Evolutionary conservation across 371 early-diverging fungal genomes (phyloP).

Genomic region (Rhizomucor miehei): DNA sequence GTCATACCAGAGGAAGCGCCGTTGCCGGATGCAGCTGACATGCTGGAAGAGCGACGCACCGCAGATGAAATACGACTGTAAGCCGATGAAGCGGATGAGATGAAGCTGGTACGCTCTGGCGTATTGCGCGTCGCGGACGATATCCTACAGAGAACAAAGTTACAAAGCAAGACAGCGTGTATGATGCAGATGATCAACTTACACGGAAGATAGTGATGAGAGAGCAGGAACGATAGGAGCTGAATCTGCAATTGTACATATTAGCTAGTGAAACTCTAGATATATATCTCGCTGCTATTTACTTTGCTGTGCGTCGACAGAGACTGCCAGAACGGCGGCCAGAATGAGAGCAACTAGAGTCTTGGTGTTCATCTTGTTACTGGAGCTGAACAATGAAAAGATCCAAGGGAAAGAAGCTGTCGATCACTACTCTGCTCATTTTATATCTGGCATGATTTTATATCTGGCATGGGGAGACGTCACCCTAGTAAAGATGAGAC

Average conservation of each 20-base stretch:
- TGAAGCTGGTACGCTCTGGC: background rate
- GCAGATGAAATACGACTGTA: slow-evolving; percentile 24
- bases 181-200: background rate
- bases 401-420: too few relatives aligned
- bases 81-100: slow-evolving; percentile 22
- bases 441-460: too few relatives aligned
- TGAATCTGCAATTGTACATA: background rate
- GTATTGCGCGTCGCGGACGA: background rate
- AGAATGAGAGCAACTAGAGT: slow-evolving; percentile 11
- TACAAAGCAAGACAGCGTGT: background rate
- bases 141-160: slow-evolving; percentile 4
- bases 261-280: background rate
- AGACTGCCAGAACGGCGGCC: slow-evolving; percentile 10
- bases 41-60: background rate
- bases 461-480: too few relatives aligned
- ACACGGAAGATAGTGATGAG: background rate
- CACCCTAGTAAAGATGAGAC: too few relatives aligned
- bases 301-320: slow-evolving; percentile 14
- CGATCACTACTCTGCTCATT: too few relatives aligned
- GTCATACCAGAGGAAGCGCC: background rate
- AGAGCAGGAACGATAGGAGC: slow-evolving; percentile 9
- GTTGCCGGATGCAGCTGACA: background rate
- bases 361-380: slow-evolving; percentile 21
- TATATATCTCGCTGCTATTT: background rate
- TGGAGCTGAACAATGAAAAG: too few relatives aligned